Conservation (phyloP, 2,329 filamentous ascomycete species). For the Talaromyces marneffei region DNA sequence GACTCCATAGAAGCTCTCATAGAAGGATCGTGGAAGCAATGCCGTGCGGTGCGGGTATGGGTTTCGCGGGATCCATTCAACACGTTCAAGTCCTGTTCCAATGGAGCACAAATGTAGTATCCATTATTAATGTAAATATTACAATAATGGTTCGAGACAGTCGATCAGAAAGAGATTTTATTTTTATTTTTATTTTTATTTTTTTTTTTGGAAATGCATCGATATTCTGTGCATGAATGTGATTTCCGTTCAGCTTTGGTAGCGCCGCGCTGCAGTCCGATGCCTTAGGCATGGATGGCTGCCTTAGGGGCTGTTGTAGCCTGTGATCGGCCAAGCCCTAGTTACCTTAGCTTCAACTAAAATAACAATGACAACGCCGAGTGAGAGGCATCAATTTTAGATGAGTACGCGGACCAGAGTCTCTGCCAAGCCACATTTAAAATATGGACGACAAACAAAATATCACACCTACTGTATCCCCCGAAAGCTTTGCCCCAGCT, state of each 20-base stretch:
- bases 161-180: background rate
- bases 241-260: background rate
- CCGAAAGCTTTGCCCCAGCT: background rate
- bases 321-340: background rate
- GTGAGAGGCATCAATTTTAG: background rate
- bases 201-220: background rate
- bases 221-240: background rate
- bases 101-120: background rate
- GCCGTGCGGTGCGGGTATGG: background rate
- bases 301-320: background rate
- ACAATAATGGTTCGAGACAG: background rate
- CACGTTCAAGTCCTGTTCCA: background rate
- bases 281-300: background rate
- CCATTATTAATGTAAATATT: background rate
- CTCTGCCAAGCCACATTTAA: background rate
- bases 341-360: background rate
- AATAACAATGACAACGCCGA: background rate
- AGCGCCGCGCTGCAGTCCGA: background rate
- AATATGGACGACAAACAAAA: background rate
- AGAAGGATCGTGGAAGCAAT: background rate
- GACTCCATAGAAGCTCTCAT: slow-evolving; percentile 5
- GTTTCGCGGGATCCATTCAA: background rate
- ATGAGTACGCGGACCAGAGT: background rate
- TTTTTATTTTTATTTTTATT: too few species aligned
- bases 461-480: background rate